phyloP scores from a whole-genome alignment of 306 rosid species.

The Erythrophleum fordii region DNA sequence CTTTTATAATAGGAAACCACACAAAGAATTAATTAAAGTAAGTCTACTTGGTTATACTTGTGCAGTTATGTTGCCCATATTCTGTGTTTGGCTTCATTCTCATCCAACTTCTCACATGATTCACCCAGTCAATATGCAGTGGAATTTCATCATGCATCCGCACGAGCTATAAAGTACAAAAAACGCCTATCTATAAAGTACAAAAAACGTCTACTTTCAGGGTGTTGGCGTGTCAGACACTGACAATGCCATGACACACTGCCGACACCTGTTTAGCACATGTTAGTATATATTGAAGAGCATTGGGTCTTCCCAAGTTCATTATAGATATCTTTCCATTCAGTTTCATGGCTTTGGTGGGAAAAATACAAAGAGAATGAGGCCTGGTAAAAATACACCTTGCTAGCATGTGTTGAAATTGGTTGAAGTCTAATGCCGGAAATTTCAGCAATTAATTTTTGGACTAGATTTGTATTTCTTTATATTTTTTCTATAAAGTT shows the following conservation, averaged over 20 bases:
- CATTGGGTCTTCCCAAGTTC: neutral
- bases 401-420: neutral
- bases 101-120: neutral
- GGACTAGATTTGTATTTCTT: neutral
- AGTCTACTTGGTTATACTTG: neutral
- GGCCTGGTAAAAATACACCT: neutral
- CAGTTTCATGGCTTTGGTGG: too few species aligned
- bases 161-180: neutral
- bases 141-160: neutral
- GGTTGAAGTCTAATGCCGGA: neutral
- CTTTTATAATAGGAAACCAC: neutral
- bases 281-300: neutral
- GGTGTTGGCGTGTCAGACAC: neutral
- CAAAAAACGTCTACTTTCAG: neutral
- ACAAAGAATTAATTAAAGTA: neutral
- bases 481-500: too few species aligned
- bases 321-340: neutral
- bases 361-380: neutral
- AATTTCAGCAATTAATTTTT: neutral
- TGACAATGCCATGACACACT: neutral
- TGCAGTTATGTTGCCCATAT: neutral
- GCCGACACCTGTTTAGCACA: neutral
- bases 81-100: neutral
- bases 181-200: neutral
- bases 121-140: neutral